Evolutionary conservation across 139 green algal genomes (phyloP), one percentile per base, ranked within the genome.

Genomic region (Pleodorina starrii): DNA sequence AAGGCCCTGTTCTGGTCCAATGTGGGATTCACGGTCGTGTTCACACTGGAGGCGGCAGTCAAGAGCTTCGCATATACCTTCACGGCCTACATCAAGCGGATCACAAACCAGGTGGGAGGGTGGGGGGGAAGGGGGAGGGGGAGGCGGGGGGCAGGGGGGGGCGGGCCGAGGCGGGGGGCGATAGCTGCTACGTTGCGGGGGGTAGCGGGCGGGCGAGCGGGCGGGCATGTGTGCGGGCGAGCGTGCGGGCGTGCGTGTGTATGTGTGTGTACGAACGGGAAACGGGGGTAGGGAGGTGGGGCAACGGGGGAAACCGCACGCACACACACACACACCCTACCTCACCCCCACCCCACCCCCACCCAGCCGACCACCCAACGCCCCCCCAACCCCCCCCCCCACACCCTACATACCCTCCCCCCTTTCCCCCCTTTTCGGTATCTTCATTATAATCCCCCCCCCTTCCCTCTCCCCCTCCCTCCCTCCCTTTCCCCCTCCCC

Each of bases 21-120:
- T 74, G 46, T 92, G 6, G 88, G 42, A 43, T 93, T 93, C 84
- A 92, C 87, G 25, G 71, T 87, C 38, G 42, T 93, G 17, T 93
- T 92, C 69, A 69, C 54, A 5, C 14, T 92, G 0, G 91, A 93
- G 78, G 91, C 89, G 27, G 0, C 95, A 12, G 57, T 96, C 60
- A 98, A 98, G 93, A 91, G 94, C 17, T 89, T 97, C 44, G 95
- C 95, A 14, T 97, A 95, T 90, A 93, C 91, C 11, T 96, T 96
- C 57, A 63, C 29, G 1, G 69, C 79, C 29, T 98, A 98, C 92
- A 94, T 97, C 40, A 90, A 90, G 46, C 66, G 90, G 0, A 89
- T 89, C 59, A 90, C 92, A 71, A 95, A 92, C 63, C 83, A 92
- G 87, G 87, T 91, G 69, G 2, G n/a, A n/a, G n/a, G n/a, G n/a